Conservation (phyloP, 2,329 filamentous ascomycete genomes). For the Neofusicoccum parvum region DNA sequence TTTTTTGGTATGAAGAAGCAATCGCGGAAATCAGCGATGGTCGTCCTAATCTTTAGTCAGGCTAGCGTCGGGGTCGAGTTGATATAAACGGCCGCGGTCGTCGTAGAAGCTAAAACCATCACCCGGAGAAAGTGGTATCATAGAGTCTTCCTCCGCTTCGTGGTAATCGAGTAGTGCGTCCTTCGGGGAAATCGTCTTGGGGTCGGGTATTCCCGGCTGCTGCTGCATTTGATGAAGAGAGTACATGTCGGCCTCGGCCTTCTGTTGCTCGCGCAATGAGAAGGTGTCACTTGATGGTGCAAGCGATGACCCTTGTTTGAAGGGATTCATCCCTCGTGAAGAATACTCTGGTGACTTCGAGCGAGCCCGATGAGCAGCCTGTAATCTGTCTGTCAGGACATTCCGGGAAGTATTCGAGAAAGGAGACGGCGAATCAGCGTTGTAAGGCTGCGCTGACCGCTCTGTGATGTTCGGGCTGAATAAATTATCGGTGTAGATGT, state of each 20-base stretch:
- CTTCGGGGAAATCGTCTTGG: slow-evolving; percentile 91
- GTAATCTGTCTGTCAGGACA: slow-evolving; percentile 73
- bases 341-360: slow-evolving; percentile 58
- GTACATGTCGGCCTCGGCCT: slow-evolving; percentile 61
- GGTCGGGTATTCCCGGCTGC: slow-evolving; percentile 44
- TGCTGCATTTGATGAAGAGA: slow-evolving; percentile 44
- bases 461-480: slow-evolving; percentile 72
- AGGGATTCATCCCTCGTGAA: slow-evolving; percentile 75
- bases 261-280: slow-evolving; percentile 61
- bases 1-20: too few relatives aligned
- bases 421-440: slow-evolving; percentile 52
- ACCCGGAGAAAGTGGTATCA: slow-evolving; percentile 73
- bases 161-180: slow-evolving; percentile 86
- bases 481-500: slow-evolving; percentile 80
- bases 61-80: too few relatives aligned
- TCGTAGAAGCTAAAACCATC: slow-evolving; percentile 40
- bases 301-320: slow-evolving; percentile 66
- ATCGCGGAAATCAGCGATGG: too few relatives aligned
- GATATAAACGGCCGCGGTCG: slow-evolving; percentile 33
- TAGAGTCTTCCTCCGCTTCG: slow-evolving; percentile 69
- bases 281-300: slow-evolving; percentile 47
- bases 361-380: slow-evolving; percentile 74
- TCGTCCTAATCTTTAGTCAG: too few relatives aligned
- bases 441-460: slow-evolving; percentile 41
- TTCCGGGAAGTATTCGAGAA: slow-evolving; percentile 57